These are phyloP conservation scores for Scutellaria galericulata DNA, from an alignment of 257 asterid genomes.

Conservation along the genomic window DNA sequence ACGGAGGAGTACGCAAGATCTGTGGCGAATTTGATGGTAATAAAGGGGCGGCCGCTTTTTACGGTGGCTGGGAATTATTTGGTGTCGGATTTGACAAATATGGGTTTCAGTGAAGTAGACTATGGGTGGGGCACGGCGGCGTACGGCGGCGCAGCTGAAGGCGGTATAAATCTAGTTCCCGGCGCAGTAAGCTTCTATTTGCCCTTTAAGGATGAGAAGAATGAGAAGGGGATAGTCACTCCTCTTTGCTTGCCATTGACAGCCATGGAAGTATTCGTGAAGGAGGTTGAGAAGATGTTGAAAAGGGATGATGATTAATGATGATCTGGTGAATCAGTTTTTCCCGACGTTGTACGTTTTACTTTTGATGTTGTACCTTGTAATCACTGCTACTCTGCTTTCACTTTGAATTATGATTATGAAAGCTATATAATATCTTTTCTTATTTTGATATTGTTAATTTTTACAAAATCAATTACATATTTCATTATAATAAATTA, in stretches of 20 bases:
- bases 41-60: constrained; percentile 47
- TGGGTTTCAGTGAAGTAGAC: constrained; percentile 53
- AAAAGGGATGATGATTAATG: no score
- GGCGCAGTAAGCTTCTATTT: constrained; percentile 53
- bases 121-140: constrained; percentile 67
- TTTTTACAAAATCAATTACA: no score
- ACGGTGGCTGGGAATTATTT: constrained; percentile 41
- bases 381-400: no score
- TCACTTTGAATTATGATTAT: no score
- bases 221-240: constrained; percentile 59
- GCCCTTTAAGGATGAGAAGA: constrained; percentile 49
- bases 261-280: constrained; percentile 59
- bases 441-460: no score
- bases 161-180: constrained; percentile 59
- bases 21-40: constrained; percentile 51
- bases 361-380: no score
- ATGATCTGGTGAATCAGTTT: no score
- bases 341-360: no score
- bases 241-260: constrained; percentile 57
- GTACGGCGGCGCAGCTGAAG: constrained; percentile 64
- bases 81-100: constrained; percentile 54
- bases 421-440: no score
- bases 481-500: no score
- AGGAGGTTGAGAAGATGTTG: constrained; percentile 41
- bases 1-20: constrained; percentile 56